Percentiles rank a stretch among this genome's conserved stretches.
These are phyloP conservation scores for Nyssa sinensis DNA, from an alignment of 148 eudicot species.

Conservation along the genomic window DNA sequence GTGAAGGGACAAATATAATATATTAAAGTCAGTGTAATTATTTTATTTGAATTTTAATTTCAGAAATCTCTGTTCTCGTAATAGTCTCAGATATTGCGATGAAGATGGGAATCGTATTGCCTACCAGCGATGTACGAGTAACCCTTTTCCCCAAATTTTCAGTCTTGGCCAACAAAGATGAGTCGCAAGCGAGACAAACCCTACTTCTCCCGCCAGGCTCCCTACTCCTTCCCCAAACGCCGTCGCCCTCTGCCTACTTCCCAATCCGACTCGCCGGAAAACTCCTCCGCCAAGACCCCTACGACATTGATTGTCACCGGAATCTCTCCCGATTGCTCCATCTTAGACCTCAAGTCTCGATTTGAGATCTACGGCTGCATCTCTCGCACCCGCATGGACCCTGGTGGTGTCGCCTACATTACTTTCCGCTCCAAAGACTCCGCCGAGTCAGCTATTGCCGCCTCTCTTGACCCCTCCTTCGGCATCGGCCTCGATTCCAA, in stretches of 20 bases:
- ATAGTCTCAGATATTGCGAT: too few relatives aligned
- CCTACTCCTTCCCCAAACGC: constrained; percentile 57
- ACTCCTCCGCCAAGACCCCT: constrained; percentile 27
- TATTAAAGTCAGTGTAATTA: too few relatives aligned
- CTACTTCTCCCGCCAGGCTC: constrained; percentile 45
- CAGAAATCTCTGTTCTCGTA: too few relatives aligned
- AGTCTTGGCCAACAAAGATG: not conserved
- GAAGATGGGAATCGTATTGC: not conserved
- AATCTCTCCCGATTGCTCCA: constrained; percentile 53
- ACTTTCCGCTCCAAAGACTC: constrained; percentile 50
- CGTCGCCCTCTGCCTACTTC: constrained; percentile 51
- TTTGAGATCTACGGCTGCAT: constrained; percentile 78
- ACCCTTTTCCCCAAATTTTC: not conserved
- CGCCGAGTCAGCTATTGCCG: constrained; percentile 57
- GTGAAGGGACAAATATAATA: too few relatives aligned
- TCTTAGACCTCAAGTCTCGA: constrained; percentile 65
- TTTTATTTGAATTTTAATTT: too few relatives aligned
- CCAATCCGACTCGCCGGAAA: constrained; percentile 17
- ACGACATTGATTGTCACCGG: constrained; percentile 51
- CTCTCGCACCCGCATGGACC: constrained; percentile 49
- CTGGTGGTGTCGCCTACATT: constrained; percentile 49
- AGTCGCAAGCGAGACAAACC: not conserved
- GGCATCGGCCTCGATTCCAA: constrained; percentile 52
- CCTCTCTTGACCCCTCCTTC: constrained; percentile 54
- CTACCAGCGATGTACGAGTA: too few relatives aligned